A percentile compares a stretch with the other conserved stretches of the same genome.
Evolutionary conservation across 805 yeast species (phyloP).

Genomic region (Kodamaea kakaduensis): DNA sequence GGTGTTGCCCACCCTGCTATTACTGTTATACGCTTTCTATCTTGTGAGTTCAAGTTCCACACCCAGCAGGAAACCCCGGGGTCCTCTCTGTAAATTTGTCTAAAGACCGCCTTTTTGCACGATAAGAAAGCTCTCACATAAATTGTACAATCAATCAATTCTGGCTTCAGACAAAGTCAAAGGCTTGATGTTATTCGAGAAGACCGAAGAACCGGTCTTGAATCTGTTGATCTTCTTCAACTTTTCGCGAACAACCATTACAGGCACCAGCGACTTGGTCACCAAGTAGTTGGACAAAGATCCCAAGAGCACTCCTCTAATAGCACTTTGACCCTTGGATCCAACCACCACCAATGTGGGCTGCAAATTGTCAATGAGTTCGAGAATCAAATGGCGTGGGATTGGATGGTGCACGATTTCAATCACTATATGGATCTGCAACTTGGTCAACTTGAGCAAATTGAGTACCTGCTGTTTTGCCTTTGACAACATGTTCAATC

Average conservation of each 20-base stretch:
- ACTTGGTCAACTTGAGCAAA: slow-evolving; percentile 58
- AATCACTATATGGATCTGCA: slow-evolving; percentile 68
- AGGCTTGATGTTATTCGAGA: slow-evolving; percentile 54
- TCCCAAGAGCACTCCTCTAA: slow-evolving; percentile 71
- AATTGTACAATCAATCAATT: slow-evolving; percentile 36
- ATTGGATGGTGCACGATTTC: slow-evolving; percentile 75
- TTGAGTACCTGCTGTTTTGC: slow-evolving; percentile 44
- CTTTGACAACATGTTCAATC: slow-evolving; percentile 37
- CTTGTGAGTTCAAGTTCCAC: too few species aligned
- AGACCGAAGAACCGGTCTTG: slow-evolving; percentile 44
- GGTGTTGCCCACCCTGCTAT: too few species aligned
- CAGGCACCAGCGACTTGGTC: slow-evolving; percentile 68
- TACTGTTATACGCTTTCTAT: too few species aligned
- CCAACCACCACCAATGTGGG: slow-evolving; percentile 76
- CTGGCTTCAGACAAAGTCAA: slow-evolving; percentile 48
- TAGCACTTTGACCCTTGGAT: slow-evolving; percentile 66
- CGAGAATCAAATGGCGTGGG: slow-evolving; percentile 67
- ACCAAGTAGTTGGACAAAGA: slow-evolving; percentile 70
- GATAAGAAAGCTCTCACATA: too few species aligned
- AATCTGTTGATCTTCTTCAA: slow-evolving; percentile 64
- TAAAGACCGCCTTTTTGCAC: too few species aligned
- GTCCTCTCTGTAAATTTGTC: too few species aligned
- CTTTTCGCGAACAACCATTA: slow-evolving; percentile 74
- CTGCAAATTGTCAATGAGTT: slow-evolving; percentile 63
- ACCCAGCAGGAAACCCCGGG: too few species aligned